Conservation (phyloP, 306 rosid species). For the Amphicarpaea edgeworthii region DNA sequence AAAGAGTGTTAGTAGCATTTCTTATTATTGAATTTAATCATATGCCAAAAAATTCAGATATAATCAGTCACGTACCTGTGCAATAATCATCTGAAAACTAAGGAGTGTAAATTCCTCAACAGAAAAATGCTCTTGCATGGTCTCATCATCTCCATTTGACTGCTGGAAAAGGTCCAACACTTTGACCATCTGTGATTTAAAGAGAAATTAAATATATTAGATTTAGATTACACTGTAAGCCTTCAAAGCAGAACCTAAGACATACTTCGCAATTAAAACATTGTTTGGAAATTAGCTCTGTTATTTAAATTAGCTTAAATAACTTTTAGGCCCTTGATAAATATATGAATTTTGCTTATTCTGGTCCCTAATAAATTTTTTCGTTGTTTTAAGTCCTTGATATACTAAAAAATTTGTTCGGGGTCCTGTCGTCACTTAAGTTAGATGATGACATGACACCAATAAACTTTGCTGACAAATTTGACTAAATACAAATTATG, state of each 20-base stretch:
- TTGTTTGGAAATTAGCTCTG: constrained; percentile 8
- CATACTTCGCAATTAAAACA: background rate
- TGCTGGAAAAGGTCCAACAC: constrained; percentile 48
- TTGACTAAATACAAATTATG: too few species aligned
- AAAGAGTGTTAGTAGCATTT: background rate
- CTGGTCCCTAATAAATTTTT: too few species aligned
- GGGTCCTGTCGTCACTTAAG: too few species aligned
- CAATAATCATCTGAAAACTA: constrained; percentile 64
- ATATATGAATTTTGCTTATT: too few species aligned
- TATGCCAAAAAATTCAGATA: constrained; percentile 6
- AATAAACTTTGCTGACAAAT: too few species aligned
- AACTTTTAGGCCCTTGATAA: too few species aligned
- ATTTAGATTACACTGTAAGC: constrained; percentile 15
- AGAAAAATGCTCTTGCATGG: constrained; percentile 47
- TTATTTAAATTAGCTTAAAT: background rate
- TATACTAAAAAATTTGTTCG: too few species aligned
- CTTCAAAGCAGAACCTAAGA: constrained; percentile 18
- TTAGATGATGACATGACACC: too few species aligned
- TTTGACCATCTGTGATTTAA: constrained; percentile 24
- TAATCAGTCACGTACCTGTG: constrained; percentile 57
- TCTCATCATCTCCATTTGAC: constrained; percentile 40
- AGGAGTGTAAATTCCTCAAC: constrained; percentile 64
- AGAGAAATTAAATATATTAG: constrained; percentile 25
- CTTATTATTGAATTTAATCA: background rate
- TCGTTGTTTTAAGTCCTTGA: too few species aligned